Conservation (phyloP, 2,329 filamentous ascomycete species). For the Lasiodiplodia sp. region DNA sequence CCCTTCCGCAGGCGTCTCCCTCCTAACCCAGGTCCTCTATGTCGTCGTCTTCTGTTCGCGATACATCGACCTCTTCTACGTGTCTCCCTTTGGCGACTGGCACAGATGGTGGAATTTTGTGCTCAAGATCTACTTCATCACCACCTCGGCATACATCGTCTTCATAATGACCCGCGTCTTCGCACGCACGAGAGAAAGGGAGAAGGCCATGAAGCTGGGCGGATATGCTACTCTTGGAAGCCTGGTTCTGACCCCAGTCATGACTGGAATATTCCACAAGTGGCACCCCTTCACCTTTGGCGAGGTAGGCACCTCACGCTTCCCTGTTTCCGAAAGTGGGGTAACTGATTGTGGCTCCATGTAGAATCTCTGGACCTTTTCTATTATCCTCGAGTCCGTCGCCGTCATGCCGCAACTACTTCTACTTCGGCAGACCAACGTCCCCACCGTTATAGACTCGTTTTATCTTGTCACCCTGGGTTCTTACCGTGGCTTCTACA, state of each 20-base stretch:
- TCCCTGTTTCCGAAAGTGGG: neutral
- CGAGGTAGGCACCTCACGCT: slow-evolving; percentile 25
- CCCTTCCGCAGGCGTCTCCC: slow-evolving; percentile 72
- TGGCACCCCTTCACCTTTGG: slow-evolving; percentile 30
- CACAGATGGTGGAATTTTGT: slow-evolving; percentile 66
- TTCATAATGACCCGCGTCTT: slow-evolving; percentile 86
- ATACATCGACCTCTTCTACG: slow-evolving; percentile 80
- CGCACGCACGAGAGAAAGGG: slow-evolving; percentile 85
- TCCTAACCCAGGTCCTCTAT: slow-evolving; percentile 91
- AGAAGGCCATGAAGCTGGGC: slow-evolving; percentile 93
- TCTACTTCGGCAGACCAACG: slow-evolving; percentile 90
- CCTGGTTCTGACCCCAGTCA: slow-evolving; percentile 73
- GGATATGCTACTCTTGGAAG: slow-evolving; percentile 72
- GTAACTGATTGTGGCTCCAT: neutral
- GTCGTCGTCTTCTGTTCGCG: slow-evolving; percentile 83
- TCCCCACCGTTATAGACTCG: slow-evolving; percentile 96
- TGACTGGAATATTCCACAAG: slow-evolving; percentile 71
- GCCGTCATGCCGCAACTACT: slow-evolving; percentile 91
- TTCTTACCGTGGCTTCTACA: slow-evolving; percentile 86
- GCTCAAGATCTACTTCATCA: slow-evolving; percentile 90
- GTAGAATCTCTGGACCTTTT: slow-evolving; percentile 86
- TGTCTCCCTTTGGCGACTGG: slow-evolving; percentile 47
- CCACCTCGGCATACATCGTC: slow-evolving; percentile 84
- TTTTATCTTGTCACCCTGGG: slow-evolving; percentile 91
- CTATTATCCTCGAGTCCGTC: slow-evolving; percentile 88